Conservation (phyloP, 148 eudicot genomes). For the Gaultheria prostrata region DNA sequence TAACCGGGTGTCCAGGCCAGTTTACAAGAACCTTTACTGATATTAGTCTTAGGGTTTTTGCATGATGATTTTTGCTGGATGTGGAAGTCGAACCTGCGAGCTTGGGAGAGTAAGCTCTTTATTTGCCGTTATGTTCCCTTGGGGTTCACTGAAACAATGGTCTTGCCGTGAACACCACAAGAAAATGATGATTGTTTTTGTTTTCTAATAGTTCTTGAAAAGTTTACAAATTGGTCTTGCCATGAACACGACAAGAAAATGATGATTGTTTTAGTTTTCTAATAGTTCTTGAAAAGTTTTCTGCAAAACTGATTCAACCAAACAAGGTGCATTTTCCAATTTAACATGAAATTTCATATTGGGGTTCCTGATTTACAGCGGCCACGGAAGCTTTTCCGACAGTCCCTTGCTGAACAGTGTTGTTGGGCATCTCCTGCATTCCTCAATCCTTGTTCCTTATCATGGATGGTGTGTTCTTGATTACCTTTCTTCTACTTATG, state of each 20-base stretch:
- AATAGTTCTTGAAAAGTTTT: not conserved
- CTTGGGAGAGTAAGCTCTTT: too few species aligned
- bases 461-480: slow-evolving; percentile 34
- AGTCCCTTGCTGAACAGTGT: slow-evolving; percentile 30
- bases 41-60: too few species aligned
- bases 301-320: not conserved
- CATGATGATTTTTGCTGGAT: too few species aligned
- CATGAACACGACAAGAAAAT: not conserved
- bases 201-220: not conserved
- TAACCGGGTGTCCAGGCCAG: not conserved
- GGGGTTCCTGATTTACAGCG: slow-evolving; percentile 23
- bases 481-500: not conserved
- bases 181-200: not conserved
- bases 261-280: not conserved
- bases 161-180: not conserved
- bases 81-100: too few species aligned
- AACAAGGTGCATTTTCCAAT: not conserved
- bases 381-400: slow-evolving; percentile 43
- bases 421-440: slow-evolving; percentile 39
- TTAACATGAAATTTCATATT: not conserved
- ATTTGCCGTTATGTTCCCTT: too few species aligned
- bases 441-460: slow-evolving; percentile 38
- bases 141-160: not conserved
- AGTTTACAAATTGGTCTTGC: not conserved
- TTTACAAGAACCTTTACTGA: not conserved